Conservation (phyloP, 2,329 filamentous ascomycete species). For the Aspergillus japonicus region DNA sequence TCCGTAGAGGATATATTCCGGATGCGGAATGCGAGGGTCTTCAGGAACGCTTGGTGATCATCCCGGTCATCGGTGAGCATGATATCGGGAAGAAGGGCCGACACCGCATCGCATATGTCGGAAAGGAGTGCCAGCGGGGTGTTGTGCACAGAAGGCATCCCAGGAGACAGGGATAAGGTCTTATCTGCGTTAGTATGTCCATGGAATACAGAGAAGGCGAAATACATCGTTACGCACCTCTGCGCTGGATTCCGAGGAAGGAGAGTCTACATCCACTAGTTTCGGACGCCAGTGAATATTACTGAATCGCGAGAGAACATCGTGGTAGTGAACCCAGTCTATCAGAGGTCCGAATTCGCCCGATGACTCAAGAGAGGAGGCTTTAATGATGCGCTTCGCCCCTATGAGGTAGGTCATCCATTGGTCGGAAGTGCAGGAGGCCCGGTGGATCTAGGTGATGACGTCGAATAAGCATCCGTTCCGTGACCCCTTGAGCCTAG, state of each 20-base stretch:
- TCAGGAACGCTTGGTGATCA: background rate
- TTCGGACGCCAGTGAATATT: constrained; percentile 6
- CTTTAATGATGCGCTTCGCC: constrained; percentile 2
- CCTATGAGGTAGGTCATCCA: constrained; percentile 12
- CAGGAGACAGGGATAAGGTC: background rate
- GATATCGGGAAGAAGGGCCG: background rate
- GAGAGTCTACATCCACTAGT: background rate
- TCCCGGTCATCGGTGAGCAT: background rate
- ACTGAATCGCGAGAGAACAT: constrained; percentile 9
- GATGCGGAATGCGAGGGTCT: background rate
- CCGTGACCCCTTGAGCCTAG: too few species aligned
- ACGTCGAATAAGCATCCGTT: background rate
- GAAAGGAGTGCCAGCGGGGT: background rate
- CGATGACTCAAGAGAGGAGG: background rate
- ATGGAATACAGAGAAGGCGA: background rate
- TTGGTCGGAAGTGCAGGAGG: constrained; percentile 11
- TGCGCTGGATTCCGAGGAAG: background rate
- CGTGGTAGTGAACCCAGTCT: constrained; percentile 15
- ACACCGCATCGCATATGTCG: constrained; percentile 5
- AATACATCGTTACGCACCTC: background rate
- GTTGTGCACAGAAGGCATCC: background rate
- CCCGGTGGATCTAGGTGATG: constrained; percentile 3
- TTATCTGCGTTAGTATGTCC: background rate
- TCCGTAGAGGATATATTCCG: background rate
- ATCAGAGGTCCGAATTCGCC: constrained; percentile 1